Conservation (phyloP, 2,329 filamentous ascomycete species). For the Westerdykella sp. region DNA sequence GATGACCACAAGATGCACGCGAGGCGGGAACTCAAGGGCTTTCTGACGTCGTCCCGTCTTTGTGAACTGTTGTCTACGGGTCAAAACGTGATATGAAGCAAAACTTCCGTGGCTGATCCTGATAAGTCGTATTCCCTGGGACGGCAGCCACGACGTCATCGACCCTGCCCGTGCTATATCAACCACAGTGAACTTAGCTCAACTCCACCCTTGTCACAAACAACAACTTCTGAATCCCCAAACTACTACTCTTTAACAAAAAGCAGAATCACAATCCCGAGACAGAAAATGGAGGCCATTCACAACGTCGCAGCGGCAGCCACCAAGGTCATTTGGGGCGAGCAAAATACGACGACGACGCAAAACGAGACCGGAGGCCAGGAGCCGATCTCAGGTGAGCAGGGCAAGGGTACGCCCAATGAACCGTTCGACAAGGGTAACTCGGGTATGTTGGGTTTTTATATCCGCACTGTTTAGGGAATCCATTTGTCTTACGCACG, state of each 20-base stretch:
- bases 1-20: too few relatives aligned
- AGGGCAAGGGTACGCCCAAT: slow-evolving; percentile 59
- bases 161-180: neutral
- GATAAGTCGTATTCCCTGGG: too few relatives aligned
- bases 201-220: neutral
- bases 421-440: slow-evolving; percentile 80
- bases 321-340: slow-evolving; percentile 36
- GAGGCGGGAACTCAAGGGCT: too few relatives aligned
- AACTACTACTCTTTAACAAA: neutral
- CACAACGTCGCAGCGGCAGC: slow-evolving; percentile 30
- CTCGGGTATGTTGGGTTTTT: slow-evolving; percentile 42
- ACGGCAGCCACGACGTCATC: too few relatives aligned
- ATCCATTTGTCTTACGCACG: neutral
- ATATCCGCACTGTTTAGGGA: neutral
- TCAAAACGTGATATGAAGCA: too few relatives aligned
- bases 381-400: slow-evolving; percentile 67
- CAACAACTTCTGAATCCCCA: neutral
- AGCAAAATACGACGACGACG: slow-evolving; percentile 22
- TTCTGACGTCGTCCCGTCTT: too few relatives aligned
- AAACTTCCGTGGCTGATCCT: too few relatives aligned
- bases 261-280: neutral
- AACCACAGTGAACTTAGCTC: neutral
- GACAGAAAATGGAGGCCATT: slow-evolving; percentile 34
- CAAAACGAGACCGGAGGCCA: slow-evolving; percentile 37
- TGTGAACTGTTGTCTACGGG: too few relatives aligned